Base-by-base conservation (phyloP, 805 yeast species). In the Candida palmyrensis region DNA sequence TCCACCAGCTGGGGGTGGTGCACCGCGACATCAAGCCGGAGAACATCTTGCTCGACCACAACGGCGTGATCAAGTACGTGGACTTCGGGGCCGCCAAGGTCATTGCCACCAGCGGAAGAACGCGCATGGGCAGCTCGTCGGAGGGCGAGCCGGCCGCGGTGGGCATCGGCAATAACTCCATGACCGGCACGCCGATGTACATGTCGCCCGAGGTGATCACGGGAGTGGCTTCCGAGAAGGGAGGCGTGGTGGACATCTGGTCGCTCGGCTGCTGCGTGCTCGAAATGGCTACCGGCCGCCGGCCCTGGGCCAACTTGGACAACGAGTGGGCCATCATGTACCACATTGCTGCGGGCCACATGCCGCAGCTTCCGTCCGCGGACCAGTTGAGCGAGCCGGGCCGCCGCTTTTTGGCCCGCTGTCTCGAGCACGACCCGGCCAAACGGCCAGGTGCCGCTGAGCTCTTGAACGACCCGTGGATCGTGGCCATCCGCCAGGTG, bases 281-380 rank as follows among this genome's bases (percentile, higher is more conserved):
- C 29, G 97, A 92, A 55, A 92, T 92, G 97, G 86, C 90, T 2
- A 89, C 97, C 0, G 98, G 98, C 10, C 70, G 88, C 43, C 70
- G 96, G 38, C 98, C 98, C 5, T 92, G 98, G 98, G 83, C 94
- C 11, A 84, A 87, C 55, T 66, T 88, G 40, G 98, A 92, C 50
- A 92, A 92, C 51, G 97, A 90, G 53, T 92, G 94, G 94, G 96
- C 97, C 2, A 85, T 92, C 32, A 90, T 92, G 97, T 92, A 89
- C 51, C 96, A 87, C 55, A 92, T 92, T 50, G 97, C 97, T 0
- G 94, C 95, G 2, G 96, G 96, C 1, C 92, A 86, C 52, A 69
- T 77, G 38, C 98, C 98, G 0, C 87, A 76, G 46, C 66, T 90
- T 33, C 98, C 98, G 4, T 55, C 77, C 0, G 59, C 69, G 1